Conservation (phyloP, 495 filamentous ascomycete species). For the Neurospora sublineolata region DNA sequence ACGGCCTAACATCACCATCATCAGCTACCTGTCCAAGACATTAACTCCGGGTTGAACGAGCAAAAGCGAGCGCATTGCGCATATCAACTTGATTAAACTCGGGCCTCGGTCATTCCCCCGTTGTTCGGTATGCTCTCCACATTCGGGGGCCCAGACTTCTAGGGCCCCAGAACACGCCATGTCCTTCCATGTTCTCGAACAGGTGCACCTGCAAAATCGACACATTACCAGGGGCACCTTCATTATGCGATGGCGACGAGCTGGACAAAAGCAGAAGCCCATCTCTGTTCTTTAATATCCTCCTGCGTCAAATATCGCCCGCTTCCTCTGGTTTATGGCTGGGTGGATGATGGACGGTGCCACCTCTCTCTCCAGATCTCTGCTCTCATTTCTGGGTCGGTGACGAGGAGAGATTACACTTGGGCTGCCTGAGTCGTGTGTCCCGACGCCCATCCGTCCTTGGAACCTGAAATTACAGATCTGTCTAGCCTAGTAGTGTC, state of each 20-base stretch:
- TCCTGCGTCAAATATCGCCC: not conserved
- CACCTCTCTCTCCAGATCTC: not conserved
- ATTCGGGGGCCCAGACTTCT: not conserved
- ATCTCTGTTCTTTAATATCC: not conserved
- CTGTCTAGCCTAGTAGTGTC: conserved; percentile 1
- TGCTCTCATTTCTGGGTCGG: not conserved
- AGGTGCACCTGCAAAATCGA: not conserved
- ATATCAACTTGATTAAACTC: not conserved
- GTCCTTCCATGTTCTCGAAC: not conserved
- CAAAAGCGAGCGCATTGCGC: not conserved
- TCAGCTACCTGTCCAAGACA: not conserved
- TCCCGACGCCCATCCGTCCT: not conserved
- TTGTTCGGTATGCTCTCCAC: not conserved
- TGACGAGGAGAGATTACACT: not conserved
- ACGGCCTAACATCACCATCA: not conserved
- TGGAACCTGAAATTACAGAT: conserved; percentile 10
- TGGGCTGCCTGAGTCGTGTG: not conserved
- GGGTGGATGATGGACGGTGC: not conserved
- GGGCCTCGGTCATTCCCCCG: not conserved
- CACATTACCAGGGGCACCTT: not conserved
- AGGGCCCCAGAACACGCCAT: not conserved
- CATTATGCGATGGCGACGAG: not conserved
- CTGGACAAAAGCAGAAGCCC: not conserved
- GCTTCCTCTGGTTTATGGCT: not conserved
- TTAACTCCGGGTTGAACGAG: not conserved